These are phyloP conservation scores for Metrosideros polymorpha DNA, from an alignment of 441 rosid species.

Conservation along the genomic window DNA sequence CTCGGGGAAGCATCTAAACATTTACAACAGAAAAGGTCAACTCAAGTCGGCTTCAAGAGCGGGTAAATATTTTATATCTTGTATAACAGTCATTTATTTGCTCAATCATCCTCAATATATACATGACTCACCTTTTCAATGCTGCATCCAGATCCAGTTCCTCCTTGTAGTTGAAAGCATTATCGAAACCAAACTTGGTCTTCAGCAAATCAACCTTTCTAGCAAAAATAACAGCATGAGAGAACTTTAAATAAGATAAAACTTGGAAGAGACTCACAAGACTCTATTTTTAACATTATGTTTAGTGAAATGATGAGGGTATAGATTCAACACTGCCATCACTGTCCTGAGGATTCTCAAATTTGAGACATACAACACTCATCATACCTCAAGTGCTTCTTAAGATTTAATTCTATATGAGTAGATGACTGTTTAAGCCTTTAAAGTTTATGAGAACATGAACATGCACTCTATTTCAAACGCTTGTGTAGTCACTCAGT, in stretches of 20 bases:
- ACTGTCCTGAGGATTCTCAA: not conserved
- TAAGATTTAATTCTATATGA: not conserved
- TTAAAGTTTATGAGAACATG: too few species aligned
- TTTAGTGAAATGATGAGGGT: not conserved
- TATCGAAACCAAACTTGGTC: slow-evolving; percentile 34
- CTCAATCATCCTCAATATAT: not conserved
- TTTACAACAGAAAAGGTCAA: not conserved
- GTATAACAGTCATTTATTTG: not conserved
- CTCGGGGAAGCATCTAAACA: slow-evolving; percentile 16
- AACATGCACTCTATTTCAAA: not conserved
- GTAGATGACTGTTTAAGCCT: not conserved
- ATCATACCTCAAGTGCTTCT: not conserved
- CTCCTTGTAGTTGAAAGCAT: slow-evolving; percentile 41
- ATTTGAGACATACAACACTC: not conserved
- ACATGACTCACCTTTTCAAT: slow-evolving; percentile 25
- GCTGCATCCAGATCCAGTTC: slow-evolving; percentile 27
- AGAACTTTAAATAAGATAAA: not conserved
- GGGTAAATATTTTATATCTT: not conserved
- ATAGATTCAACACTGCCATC: not conserved
- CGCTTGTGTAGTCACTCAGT: not conserved
- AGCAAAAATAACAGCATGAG: not conserved
- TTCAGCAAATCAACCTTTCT: slow-evolving; percentile 34
- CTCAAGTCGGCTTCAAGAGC: not conserved
- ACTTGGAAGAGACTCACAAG: not conserved
- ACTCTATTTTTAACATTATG: not conserved